These are phyloP conservation scores for Solanum ossicruentum DNA, from an alignment of 257 asterid genomes.

Conservation along the genomic window DNA sequence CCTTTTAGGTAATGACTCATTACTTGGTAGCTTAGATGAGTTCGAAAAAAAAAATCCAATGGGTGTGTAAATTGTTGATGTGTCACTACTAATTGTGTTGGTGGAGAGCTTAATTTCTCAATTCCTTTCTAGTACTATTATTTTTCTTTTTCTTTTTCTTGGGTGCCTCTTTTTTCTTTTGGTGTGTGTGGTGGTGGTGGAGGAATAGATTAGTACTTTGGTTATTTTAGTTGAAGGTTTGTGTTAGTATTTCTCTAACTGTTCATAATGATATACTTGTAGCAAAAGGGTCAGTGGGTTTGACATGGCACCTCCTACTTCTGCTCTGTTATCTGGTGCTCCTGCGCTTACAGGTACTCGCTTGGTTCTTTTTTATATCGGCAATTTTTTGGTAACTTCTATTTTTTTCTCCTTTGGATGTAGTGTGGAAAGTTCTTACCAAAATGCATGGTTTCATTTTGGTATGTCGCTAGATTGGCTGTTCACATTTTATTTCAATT, in stretches of 20 bases:
- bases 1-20: not conserved
- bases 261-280: slow-evolving; percentile 9
- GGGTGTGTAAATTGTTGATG: not conserved
- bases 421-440: slow-evolving; percentile 73
- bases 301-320: slow-evolving; percentile 91
- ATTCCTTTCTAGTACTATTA: not conserved
- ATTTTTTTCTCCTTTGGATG: slow-evolving; percentile 24
- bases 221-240: not conserved
- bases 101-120: not conserved
- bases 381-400: slow-evolving; percentile 20
- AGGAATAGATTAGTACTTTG: not conserved
- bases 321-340: slow-evolving; percentile 52
- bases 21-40: not conserved
- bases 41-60: not conserved
- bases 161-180: not conserved
- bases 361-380: slow-evolving; percentile 5
- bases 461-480: slow-evolving; percentile 40
- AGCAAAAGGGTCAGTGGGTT: slow-evolving; percentile 93
- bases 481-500: slow-evolving; percentile 29
- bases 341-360: slow-evolving; percentile 40
- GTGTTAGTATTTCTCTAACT: not conserved
- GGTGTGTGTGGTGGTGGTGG: not conserved
- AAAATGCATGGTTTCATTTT: slow-evolving; percentile 65
- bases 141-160: not conserved
- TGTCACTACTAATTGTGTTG: not conserved